These are phyloP conservation scores for Millerozyma miso DNA, from an alignment of 805 yeast genomes.

Conservation along the genomic window DNA sequence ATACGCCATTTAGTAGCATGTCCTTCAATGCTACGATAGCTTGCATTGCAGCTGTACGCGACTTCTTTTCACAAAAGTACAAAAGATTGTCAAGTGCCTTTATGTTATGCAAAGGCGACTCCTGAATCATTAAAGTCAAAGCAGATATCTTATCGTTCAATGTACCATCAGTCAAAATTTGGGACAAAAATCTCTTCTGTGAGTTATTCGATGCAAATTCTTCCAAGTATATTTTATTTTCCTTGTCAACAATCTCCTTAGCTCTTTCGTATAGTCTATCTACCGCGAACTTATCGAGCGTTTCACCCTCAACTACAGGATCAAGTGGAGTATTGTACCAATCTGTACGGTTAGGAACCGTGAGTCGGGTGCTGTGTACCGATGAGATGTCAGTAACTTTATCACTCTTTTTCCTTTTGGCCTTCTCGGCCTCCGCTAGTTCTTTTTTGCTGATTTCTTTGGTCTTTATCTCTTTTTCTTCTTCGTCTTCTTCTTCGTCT, in stretches of 20 bases:
- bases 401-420: conserved; percentile 15
- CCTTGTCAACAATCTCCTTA: conserved; percentile 58
- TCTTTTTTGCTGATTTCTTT: conserved; percentile 15
- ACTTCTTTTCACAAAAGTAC: conserved; percentile 81
- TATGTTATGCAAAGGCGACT: conserved; percentile 86
- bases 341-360: conserved; percentile 59
- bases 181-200: conserved; percentile 82
- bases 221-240: conserved; percentile 65
- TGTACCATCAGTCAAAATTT: conserved; percentile 89
- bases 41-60: conserved; percentile 89
- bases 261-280: conserved; percentile 65
- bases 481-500: conserved; percentile 8
- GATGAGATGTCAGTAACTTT: conserved; percentile 39
- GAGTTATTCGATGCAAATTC: conserved; percentile 74
- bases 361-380: conserved; percentile 52
- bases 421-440: conserved; percentile 5
- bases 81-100: conserved; percentile 78
- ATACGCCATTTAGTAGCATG: conserved; percentile 74
- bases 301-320: conserved; percentile 24
- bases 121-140: conserved; percentile 85
- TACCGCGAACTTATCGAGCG: conserved; percentile 50
- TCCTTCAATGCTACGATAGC: conserved; percentile 88
- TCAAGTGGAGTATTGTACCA: conserved; percentile 66
- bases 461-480: conserved; percentile 16
- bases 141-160: conserved; percentile 93